A percentile compares a stretch with the other conserved stretches of the same genome.
Evolutionary conservation across 2,329 filamentous ascomycete species (phyloP).

Genomic region (Samsoniella hepiali): DNA sequence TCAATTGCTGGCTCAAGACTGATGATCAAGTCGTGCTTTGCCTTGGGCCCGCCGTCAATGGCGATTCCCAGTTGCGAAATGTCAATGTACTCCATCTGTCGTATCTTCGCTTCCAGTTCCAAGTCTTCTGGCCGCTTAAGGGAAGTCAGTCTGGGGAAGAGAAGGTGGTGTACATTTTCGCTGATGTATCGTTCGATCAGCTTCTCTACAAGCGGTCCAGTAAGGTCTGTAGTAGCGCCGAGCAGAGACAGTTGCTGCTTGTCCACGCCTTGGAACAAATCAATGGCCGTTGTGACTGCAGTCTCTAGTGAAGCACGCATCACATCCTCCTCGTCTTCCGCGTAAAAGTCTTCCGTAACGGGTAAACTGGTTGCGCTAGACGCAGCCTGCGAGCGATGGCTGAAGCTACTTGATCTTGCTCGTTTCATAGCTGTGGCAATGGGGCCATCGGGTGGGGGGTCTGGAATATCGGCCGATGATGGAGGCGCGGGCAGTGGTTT

Average conservation of each 20-base stretch:
- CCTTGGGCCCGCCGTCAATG: constrained; percentile 72
- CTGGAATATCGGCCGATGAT: constrained; percentile 56
- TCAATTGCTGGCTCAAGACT: constrained; percentile 77
- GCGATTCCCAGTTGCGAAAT: constrained; percentile 90
- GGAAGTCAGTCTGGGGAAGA: constrained; percentile 79
- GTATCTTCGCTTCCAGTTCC: constrained; percentile 84
- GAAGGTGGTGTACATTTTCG: constrained; percentile 85
- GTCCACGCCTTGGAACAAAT: constrained; percentile 92
- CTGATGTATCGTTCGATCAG: constrained; percentile 93
- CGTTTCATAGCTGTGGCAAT: constrained; percentile 54
- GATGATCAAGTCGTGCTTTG: constrained; percentile 76
- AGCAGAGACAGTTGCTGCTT: constrained; percentile 91
- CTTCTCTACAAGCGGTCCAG: constrained; percentile 85
- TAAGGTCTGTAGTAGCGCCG: constrained; percentile 89
- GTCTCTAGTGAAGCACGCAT: constrained; percentile 89
- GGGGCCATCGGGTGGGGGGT: constrained; percentile 56
- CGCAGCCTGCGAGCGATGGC: constrained; percentile 26
- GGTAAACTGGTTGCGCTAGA: constrained; percentile 36
- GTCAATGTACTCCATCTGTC: constrained; percentile 90
- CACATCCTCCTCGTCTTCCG: constrained; percentile 86
- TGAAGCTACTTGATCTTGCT: constrained; percentile 50
- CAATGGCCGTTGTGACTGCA: constrained; percentile 88
- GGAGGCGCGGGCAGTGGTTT: constrained; percentile 77
- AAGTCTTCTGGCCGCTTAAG: constrained; percentile 79
- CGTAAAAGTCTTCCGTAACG: constrained; percentile 63